Conservation (phyloP, 2,329 filamentous ascomycete species). For the Cladosporium oxysporum region DNA sequence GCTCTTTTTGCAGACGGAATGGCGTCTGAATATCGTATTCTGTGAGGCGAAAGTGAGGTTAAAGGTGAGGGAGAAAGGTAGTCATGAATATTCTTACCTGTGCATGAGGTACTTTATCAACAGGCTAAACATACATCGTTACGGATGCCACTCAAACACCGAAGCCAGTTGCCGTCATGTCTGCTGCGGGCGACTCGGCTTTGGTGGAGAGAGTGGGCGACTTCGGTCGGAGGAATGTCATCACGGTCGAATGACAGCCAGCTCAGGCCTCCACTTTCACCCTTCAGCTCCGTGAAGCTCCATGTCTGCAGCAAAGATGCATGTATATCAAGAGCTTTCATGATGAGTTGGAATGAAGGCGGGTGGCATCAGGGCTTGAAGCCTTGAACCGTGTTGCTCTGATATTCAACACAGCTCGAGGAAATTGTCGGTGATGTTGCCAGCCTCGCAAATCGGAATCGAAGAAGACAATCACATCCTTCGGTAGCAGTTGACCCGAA, state of each 20-base stretch:
- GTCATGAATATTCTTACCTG: neutral
- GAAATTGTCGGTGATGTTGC: neutral
- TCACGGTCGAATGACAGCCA: constrained; percentile 3
- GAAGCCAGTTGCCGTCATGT: constrained; percentile 12
- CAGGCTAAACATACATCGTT: constrained; percentile 15
- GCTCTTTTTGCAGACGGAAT: neutral
- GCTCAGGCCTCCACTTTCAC: neutral
- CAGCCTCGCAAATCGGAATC: neutral
- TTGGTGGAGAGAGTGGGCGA: neutral
- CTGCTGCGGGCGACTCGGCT: neutral
- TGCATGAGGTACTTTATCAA: neutral
- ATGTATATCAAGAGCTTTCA: neutral
- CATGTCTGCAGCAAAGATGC: neutral
- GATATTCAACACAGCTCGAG: neutral
- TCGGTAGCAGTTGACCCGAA: neutral
- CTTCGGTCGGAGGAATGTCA: constrained; percentile 11
- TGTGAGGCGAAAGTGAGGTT: neutral
- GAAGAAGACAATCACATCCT: neutral
- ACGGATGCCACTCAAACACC: constrained; percentile 5
- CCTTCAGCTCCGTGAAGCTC: neutral
- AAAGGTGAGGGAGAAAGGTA: neutral
- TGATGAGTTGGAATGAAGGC: neutral
- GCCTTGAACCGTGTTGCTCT: neutral
- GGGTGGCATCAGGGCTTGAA: neutral
- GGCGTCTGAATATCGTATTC: neutral